Base-by-base conservation (phyloP, 371 early-diverging fungal species). In the Phascolomyces articulosus region DNA sequence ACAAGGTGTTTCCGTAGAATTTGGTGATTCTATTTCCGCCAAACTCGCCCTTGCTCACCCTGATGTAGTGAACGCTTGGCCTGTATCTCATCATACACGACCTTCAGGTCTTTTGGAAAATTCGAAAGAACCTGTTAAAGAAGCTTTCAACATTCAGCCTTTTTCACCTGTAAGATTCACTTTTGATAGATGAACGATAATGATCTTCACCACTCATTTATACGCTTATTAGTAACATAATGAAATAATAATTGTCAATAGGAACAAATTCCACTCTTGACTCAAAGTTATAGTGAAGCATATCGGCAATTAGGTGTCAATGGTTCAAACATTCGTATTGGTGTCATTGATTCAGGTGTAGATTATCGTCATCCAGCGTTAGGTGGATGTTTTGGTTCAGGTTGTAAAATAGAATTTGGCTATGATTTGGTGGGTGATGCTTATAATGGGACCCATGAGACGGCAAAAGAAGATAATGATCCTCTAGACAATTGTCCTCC, bases 361-460 rank as follows among this genome's bases (percentile, higher is more conserved):
- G 57, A 57, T 57, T 57, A 57, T 40, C 57, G 57, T 24, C 57
- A 57, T 16, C 57, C 57, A 11, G 57, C 57, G 21, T 23, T 57
- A n/a, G 57, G 57, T 38, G 40, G 23, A 31, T 57, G 57, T 11
- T 57, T 57, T 13, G 57, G 57, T 38, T 38, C 34, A 9, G 57
- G 57, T 9, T 57, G 57, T 18, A 85, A 85, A 66, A 75, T 90
- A 40, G 74, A 69, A 26, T 82, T 79, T 48, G 92, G 92, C 20
- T 82, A 84, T 62, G 91, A 92, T 70, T 71, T 90, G 26, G 86
- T 85, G 20, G 85, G 87, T 20, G 84, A 85, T 44, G 66, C 57
- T n/a, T 82, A 72, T 44, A 55, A 75, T 62, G 80, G 80, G 16
- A 53, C 57, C 0, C 38, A 31, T 1, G 54, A 41, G 18, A 65